phyloP scores from a whole-genome alignment of 192 early-diverging fungal genomes.

The Entrophospora sp. region DNA sequence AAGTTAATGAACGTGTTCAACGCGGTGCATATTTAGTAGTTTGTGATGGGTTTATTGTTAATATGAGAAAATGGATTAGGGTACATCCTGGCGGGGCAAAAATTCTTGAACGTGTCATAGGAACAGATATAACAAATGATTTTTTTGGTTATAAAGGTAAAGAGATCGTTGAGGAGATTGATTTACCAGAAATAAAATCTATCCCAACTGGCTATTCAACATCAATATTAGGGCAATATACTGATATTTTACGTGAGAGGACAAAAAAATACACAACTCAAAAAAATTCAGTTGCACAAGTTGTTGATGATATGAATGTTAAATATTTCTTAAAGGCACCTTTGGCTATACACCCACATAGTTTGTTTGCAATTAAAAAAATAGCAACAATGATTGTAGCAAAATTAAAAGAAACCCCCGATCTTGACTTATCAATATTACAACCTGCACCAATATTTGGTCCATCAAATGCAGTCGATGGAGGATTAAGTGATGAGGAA shows the following conservation, averaged over 20 bases:
- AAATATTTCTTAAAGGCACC: neutral
- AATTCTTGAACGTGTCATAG: slow-evolving; percentile 9
- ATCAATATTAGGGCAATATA: neutral
- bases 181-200: no score
- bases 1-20: neutral
- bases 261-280: neutral
- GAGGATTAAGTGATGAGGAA: neutral
- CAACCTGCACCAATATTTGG: neutral
- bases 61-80: slow-evolving; percentile 14
- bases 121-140: neutral
- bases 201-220: neutral
- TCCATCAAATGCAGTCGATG: neutral
- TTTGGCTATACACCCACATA: slow-evolving; percentile 7
- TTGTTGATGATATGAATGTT: neutral
- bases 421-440: neutral
- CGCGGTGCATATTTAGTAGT: slow-evolving; percentile 8
- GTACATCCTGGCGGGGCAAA: slow-evolving; percentile 17
- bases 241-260: neutral
- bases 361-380: slow-evolving; percentile 2
- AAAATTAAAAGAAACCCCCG: neutral
- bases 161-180: no score
- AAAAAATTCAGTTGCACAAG: neutral
- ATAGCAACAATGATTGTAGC: slow-evolving; percentile 2
- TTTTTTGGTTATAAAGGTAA: neutral
- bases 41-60: neutral